Conservation (phyloP, 805 yeast species). For the Lipomyces sp. region DNA sequence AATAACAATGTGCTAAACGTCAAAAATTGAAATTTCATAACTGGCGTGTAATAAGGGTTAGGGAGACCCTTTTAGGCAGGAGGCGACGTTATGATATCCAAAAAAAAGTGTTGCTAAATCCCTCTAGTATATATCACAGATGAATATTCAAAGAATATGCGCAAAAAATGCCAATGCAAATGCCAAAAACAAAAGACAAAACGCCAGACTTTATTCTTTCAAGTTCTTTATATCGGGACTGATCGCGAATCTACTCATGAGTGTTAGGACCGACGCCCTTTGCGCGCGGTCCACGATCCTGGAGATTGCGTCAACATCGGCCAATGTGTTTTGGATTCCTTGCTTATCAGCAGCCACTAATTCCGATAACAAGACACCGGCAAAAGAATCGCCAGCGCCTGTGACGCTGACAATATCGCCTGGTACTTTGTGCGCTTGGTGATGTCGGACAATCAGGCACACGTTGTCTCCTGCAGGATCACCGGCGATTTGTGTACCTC, state of each 20-base stretch:
- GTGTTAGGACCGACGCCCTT: constrained; percentile 32
- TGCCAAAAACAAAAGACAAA: too few relatives aligned
- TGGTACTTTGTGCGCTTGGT: background rate
- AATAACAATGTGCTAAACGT: too few relatives aligned
- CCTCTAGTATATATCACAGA: too few relatives aligned
- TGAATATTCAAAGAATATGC: too few relatives aligned
- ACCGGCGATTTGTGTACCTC: constrained; percentile 26
- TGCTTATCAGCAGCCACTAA: constrained; percentile 40
- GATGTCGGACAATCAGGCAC: constrained; percentile 14
- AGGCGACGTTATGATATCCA: too few relatives aligned
- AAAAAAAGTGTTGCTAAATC: too few relatives aligned
- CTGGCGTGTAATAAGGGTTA: too few relatives aligned
- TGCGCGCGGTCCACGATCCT: constrained; percentile 28
- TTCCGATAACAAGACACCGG: constrained; percentile 64
- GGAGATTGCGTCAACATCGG: constrained; percentile 13
- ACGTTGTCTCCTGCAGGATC: background rate
- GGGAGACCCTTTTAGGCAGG: too few relatives aligned
- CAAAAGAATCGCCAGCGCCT: constrained; percentile 86
- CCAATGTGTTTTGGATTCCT: constrained; percentile 34
- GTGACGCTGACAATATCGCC: constrained; percentile 64
- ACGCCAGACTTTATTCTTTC: background rate
- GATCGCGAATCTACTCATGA: constrained; percentile 30
- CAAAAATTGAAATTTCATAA: too few relatives aligned
- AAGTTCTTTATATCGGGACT: constrained; percentile 23
- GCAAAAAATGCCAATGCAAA: too few relatives aligned